A percentile compares a stretch with the other conserved stretches of the same genome.
Evolutionary conservation across 2,329 filamentous ascomycete species (phyloP).

Genomic region (Aspergillus tamarii): DNA sequence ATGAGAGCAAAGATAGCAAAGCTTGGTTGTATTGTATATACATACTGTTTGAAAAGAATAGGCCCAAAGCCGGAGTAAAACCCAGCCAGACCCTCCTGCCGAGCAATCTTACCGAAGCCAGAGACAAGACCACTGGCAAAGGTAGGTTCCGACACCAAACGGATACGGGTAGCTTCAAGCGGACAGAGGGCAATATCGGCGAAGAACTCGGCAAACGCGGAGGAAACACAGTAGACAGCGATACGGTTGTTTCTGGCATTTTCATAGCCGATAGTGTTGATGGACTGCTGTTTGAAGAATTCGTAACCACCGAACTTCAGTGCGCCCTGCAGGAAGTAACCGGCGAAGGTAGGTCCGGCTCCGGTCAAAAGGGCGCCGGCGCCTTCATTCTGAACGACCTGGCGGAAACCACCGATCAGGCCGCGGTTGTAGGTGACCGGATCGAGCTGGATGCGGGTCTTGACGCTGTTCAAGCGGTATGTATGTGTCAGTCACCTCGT

Average conservation of each 20-base stretch:
- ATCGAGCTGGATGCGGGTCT: slow-evolving; percentile 94
- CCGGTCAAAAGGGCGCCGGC: slow-evolving; percentile 83
- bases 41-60: slow-evolving; percentile 80
- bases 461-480: slow-evolving; percentile 66
- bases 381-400: slow-evolving; percentile 83
- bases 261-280: slow-evolving; percentile 78
- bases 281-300: slow-evolving; percentile 92
- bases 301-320: slow-evolving; percentile 96
- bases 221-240: slow-evolving; percentile 74
- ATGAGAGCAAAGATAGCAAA: not conserved
- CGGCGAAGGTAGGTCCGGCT: slow-evolving; percentile 80
- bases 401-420: slow-evolving; percentile 81
- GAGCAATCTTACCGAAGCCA: slow-evolving; percentile 81
- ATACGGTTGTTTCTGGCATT: slow-evolving; percentile 77
- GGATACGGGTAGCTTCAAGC: slow-evolving; percentile 90
- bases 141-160: slow-evolving; percentile 84
- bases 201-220: slow-evolving; percentile 66
- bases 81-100: slow-evolving; percentile 78
- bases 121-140: slow-evolving; percentile 79
- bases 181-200: slow-evolving; percentile 75
- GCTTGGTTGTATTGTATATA: slow-evolving; percentile 18
- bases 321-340: slow-evolving; percentile 92
- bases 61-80: slow-evolving; percentile 92
- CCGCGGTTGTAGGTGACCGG: slow-evolving; percentile 86
- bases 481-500: slow-evolving; percentile 17